Conservation (phyloP, 176 grass and related monocot genomes). For the Oryza rufipogon region DNA sequence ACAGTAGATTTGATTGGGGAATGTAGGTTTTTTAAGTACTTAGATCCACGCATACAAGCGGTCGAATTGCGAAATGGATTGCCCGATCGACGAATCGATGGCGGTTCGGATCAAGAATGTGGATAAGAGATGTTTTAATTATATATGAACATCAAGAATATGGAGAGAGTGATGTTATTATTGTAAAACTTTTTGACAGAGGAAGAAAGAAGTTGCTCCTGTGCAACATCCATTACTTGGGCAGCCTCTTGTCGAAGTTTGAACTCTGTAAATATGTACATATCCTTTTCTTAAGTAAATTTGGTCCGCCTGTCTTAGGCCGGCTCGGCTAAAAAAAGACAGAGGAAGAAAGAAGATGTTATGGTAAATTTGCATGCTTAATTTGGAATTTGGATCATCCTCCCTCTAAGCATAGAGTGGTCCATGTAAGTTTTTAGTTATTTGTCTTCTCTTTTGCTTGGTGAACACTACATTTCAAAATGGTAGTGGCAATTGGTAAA, state of each 20-base stretch:
- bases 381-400: neutral
- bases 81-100: neutral
- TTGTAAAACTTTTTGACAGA: neutral
- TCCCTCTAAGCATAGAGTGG: neutral
- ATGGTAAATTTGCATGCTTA: neutral
- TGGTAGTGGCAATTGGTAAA: too few relatives aligned
- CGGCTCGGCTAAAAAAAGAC: too few relatives aligned
- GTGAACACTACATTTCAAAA: neutral
- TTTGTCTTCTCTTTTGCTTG: neutral
- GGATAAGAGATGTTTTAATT: neutral
- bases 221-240: too few relatives aligned
- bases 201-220: neutral
- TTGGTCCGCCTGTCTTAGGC: too few relatives aligned
- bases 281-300: too few relatives aligned
- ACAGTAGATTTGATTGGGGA: conserved; percentile 21
- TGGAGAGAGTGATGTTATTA: neutral
- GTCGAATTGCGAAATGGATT: neutral
- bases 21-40: conserved; percentile 8
- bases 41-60: neutral
- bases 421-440: neutral
- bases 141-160: neutral
- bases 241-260: too few relatives aligned
- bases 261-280: too few relatives aligned
- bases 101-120: neutral
- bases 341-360: neutral